These are phyloP conservation scores for Monosporozyma aquatica DNA, from an alignment of 805 yeast genomes.

Conservation along the genomic window DNA sequence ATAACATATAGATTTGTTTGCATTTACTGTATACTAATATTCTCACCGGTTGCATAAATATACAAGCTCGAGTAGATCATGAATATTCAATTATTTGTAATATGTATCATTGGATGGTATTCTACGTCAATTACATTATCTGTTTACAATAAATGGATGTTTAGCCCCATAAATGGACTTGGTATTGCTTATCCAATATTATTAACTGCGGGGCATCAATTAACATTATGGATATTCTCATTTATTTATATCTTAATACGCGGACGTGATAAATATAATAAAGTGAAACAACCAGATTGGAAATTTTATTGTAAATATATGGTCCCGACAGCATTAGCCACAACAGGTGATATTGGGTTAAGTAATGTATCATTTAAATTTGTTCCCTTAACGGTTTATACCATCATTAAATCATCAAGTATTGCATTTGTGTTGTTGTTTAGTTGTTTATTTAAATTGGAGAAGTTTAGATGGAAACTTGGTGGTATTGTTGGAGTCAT, in stretches of 20 bases:
- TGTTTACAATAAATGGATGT: conserved; percentile 95
- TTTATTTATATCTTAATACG: conserved; percentile 33
- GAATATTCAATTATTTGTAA: conserved; percentile 2
- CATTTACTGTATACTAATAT: no score
- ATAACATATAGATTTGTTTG: no score
- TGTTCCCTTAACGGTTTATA: conserved; percentile 75
- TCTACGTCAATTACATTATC: conserved; percentile 59
- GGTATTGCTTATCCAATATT: conserved; percentile 77
- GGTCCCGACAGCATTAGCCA: conserved; percentile 77
- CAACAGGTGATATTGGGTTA: conserved; percentile 89
- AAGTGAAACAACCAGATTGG: conserved; percentile 14
- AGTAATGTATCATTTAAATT: conserved; percentile 76
- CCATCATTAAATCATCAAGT: conserved; percentile 86
- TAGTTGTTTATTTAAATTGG: conserved; percentile 75
- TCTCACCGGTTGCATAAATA: not conserved
- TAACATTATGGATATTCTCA: conserved; percentile 48
- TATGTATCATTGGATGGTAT: conserved; percentile 50
- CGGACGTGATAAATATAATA: conserved; percentile 2
- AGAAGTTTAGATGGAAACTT: conserved; percentile 59
- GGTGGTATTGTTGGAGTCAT: conserved; percentile 63
- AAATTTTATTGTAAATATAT: conserved; percentile 44
- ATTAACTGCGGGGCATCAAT: conserved; percentile 79
- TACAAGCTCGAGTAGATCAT: not conserved
- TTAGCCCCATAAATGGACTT: conserved; percentile 55
- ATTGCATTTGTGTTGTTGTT: conserved; percentile 83